Base-by-base conservation (phyloP, 257 asterid species). In the Nicotiana undulata region DNA sequence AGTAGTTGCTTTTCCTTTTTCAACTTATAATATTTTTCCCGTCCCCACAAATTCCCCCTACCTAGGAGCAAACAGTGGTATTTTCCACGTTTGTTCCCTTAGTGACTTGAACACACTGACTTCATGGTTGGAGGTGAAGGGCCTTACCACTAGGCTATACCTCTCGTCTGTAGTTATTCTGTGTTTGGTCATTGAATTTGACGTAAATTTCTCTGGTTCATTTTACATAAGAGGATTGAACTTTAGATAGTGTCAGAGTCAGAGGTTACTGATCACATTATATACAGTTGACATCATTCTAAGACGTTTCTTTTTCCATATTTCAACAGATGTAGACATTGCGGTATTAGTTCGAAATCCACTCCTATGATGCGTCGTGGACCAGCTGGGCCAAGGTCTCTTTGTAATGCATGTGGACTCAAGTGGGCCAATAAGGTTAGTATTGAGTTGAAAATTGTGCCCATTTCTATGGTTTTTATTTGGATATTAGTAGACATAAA, bases 341-440 rank as follows among this genome's bases (percentile, higher is more conserved):
- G 99, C 82, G 93, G 93, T 83, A 93, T 85, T 85, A 91, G 97
- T 85, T 93, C 99, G 46, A 96, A 96, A 83, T 85, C 94, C 65
- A 96, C 99, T 75, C 99, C 99, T 64, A 93, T 92, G 98, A 96
- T 96, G 98, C 93, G 99, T 29, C 97, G 98, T 76, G 98, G 98
- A 77, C 98, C 98, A 81, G 91, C 87, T 79, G 98, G 98, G 81
- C 98, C 95, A 55, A 88, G 97, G 89, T 93, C 98, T 65, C 89
- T 94, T 65, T 94, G 98, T 88, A 94, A 94, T 75, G 98, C 98
- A 51, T 94, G 98, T 81, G 98, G 98, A 59, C 96, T 94, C 80
- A 93, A 90, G 88, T 91, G 96, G 96, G 96, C 96, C 74, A 96
- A 90, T 88, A 96, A 96, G 98, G 98, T 96, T 18, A 51, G 87